Conservation (phyloP, 768 basidiomycete genomes). For the Artomyces pyxidatus region DNA sequence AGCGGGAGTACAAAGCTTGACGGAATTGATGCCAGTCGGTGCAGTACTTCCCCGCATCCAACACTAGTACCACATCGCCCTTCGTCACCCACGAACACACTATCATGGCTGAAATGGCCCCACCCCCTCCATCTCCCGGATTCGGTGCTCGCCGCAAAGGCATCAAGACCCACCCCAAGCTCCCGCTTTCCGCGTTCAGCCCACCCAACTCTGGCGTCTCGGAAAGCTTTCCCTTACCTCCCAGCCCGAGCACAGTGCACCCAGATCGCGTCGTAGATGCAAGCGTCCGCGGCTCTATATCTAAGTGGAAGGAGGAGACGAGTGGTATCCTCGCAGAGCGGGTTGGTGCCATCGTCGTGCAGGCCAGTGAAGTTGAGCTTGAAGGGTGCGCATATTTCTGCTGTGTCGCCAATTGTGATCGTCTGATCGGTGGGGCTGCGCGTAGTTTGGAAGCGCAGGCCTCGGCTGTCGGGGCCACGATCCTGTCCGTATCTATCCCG, state of each 20-base stretch:
- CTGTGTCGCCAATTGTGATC: neutral
- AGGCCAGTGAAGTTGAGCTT: constrained; percentile 17
- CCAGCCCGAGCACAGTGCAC: constrained; percentile 58
- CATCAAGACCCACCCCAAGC: constrained; percentile 56
- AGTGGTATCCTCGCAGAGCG: constrained; percentile 37
- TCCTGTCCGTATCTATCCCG: constrained; percentile 54
- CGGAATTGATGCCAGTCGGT: too few species aligned
- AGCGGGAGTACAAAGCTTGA: too few species aligned
- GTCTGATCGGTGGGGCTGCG: neutral
- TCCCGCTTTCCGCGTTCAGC: constrained; percentile 70
- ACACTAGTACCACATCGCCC: too few species aligned
- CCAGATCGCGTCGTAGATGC: constrained; percentile 63
- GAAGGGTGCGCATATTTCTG: constrained; percentile 34
- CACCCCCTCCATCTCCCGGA: constrained; percentile 33
- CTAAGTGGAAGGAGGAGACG: constrained; percentile 46
- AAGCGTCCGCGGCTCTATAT: constrained; percentile 41
- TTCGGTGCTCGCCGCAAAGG: constrained; percentile 49
- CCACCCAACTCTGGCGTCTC: constrained; percentile 60
- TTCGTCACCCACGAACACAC: too few species aligned
- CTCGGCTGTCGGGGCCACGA: constrained; percentile 4
- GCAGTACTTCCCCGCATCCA: too few species aligned
- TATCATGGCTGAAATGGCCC: too few species aligned
- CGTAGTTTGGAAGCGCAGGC: constrained; percentile 14
- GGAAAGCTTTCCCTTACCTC: constrained; percentile 60
- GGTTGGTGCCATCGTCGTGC: constrained; percentile 43